These are phyloP conservation scores for Ophiosphaerella korrae DNA, from an alignment of 2,329 filamentous ascomycete genomes.

Conservation along the genomic window DNA sequence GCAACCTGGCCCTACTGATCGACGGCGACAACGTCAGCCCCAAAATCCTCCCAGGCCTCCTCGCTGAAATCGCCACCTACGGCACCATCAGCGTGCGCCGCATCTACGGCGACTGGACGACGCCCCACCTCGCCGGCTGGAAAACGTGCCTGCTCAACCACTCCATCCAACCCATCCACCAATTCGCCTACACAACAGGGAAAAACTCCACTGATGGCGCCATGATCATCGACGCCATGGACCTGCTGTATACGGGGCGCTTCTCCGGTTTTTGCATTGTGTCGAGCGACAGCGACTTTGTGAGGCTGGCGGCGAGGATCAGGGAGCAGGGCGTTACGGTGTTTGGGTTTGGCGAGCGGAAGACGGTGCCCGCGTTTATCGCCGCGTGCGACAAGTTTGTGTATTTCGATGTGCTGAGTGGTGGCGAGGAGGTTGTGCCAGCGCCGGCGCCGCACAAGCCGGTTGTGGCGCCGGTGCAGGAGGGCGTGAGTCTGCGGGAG, in stretches of 20 bases:
- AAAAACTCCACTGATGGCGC: slow-evolving; percentile 41
- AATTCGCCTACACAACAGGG: slow-evolving; percentile 37
- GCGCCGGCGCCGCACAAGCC: slow-evolving; percentile 33
- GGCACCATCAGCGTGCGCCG: slow-evolving; percentile 12
- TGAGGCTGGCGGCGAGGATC: slow-evolving; percentile 40
- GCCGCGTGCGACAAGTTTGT: slow-evolving; percentile 37
- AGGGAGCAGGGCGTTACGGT: slow-evolving; percentile 43
- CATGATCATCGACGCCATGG: slow-evolving; percentile 47
- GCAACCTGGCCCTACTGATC: slow-evolving; percentile 25
- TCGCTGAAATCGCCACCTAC: slow-evolving; percentile 41
- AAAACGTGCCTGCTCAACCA: slow-evolving; percentile 22
- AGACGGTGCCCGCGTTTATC: slow-evolving; percentile 31
- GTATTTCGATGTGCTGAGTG: slow-evolving; percentile 30
- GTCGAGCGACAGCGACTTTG: slow-evolving; percentile 47
- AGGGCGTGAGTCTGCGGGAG: too few species aligned
- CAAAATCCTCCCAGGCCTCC: slow-evolving; percentile 28
- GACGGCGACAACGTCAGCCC: slow-evolving; percentile 34
- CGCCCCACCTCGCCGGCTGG: slow-evolving; percentile 7
- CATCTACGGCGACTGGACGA: slow-evolving; percentile 18
- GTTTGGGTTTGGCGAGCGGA: slow-evolving; percentile 42
- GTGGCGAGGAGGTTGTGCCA: slow-evolving; percentile 17
- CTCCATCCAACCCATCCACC: slow-evolving; percentile 33
- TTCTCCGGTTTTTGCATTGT: slow-evolving; percentile 43
- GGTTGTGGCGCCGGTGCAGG: slow-evolving; percentile 1
- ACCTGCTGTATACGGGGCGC: slow-evolving; percentile 41